Base-by-base conservation (phyloP, 495 filamentous ascomycete genomes). In the Hypoxylon rickii region DNA sequence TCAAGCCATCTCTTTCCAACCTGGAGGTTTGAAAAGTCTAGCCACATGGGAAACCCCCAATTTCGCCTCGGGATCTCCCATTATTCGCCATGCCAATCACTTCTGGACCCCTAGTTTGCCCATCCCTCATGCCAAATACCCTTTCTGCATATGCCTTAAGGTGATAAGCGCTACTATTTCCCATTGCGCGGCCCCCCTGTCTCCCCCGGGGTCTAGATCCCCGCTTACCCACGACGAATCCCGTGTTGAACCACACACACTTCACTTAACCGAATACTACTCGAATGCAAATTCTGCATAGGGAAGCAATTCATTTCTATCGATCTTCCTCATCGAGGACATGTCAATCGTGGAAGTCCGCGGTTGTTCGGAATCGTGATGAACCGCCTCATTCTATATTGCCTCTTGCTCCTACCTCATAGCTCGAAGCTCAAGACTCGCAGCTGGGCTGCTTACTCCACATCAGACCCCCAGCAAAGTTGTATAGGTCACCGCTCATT, bases 41-140 rank as follows among this genome's bases (percentile, higher is more conserved):
- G 59, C 37, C 42, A 47, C 52, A 62, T 62, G 59, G 53, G 46
- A 57, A 57, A 44, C 29, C 21, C 38, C 44, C 38, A 54, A 63
- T 48, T 38, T 47, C 46, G 43, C 52, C 32, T 33, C 16, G 12
- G 1, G 12, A 53, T 63, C 24, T 57, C 48, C 53, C 53, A 58
- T 63, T 34, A 17, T 58, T 49, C 19, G 26, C 34, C 46, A 63
- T 63, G 59, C 48, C 32, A 63, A 53, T 63, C 48, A 1, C 34
- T 46, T 57, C 37, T 40, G 33, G 39, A 36, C 44, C 48, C 44
- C 39, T 36, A 10, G 8, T 37, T 63, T 63, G n/a, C 39, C 59
- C 53, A 58, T 58, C 47, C 19, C 50, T 45, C 29, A 63, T 50
- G 53, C 59, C 44, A 58, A 63, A 58, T 16, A 52, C 53, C 33